Evolutionary conservation across 306 rosid genomes (phyloP).

Genomic region (Gillenia trifoliata): DNA sequence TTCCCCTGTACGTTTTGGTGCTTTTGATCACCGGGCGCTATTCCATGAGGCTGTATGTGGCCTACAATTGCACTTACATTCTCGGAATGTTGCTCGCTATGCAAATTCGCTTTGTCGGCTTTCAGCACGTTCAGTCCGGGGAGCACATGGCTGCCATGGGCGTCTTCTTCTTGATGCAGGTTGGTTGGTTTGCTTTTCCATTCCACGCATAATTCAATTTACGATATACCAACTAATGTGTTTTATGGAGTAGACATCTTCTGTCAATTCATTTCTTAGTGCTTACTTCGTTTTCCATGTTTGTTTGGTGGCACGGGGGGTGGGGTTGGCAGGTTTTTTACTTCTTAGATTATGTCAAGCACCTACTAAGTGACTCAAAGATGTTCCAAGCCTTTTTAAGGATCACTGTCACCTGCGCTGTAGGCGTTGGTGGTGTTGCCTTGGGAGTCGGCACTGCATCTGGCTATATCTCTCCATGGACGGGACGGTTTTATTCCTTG

Average conservation of each 20-base stretch:
- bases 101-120: conserved; percentile 98
- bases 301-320: not conserved
- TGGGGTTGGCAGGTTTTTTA: conserved; percentile 57
- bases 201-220: not conserved
- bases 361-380: conserved; percentile 67
- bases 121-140: conserved; percentile 95
- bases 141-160: conserved; percentile 99
- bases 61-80: conserved; percentile 56
- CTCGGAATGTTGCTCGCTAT: conserved; percentile 89
- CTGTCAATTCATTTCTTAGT: not conserved
- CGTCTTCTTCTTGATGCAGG: conserved; percentile 98
- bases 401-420: conserved; percentile 86
- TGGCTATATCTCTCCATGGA: conserved; percentile 99
- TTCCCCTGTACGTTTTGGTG: conserved; percentile 44
- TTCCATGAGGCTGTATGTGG: conserved; percentile 85
- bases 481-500: conserved; percentile 94
- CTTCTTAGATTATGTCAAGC: conserved; percentile 94
- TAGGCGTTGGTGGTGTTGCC: conserved; percentile 74
- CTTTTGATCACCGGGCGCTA: conserved; percentile 82
- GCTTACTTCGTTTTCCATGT: not conserved
- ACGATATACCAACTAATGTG: not conserved
- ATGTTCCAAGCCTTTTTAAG: conserved; percentile 85
- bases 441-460: conserved; percentile 91
- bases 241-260: not conserved
- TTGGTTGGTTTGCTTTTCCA: conserved; percentile 39